Evolutionary conservation across 768 basidiomycete species (phyloP).

Genomic region (Coprinopsis sp.): DNA sequence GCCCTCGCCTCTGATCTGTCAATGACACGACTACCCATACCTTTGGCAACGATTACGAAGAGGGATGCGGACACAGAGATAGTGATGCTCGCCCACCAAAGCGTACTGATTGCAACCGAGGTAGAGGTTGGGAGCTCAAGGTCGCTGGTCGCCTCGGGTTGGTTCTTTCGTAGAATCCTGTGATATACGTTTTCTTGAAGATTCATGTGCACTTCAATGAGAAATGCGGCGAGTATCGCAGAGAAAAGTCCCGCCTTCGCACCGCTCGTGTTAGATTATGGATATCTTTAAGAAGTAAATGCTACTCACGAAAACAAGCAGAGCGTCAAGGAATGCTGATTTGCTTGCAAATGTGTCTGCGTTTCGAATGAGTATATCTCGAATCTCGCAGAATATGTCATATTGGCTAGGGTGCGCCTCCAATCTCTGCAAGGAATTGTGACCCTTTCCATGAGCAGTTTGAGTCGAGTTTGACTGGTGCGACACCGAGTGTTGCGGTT

Average conservation of each 20-base stretch:
- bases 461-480: no score
- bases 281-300: no score
- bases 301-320: no score
- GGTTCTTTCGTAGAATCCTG: conserved; percentile 22
- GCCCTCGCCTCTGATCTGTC: not conserved
- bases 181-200: conserved; percentile 27
- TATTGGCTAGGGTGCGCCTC: no score
- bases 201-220: conserved; percentile 30
- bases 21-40: conserved; percentile 2
- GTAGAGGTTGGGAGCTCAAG: not conserved
- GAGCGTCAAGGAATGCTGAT: no score
- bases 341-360: no score
- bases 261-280: not conserved
- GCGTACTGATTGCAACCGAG: not conserved
- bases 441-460: no score
- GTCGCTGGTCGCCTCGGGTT: not conserved
- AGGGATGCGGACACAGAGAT: not conserved
- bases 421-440: no score
- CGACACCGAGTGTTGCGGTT: no score
- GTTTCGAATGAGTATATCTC: no score
- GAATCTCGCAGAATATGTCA: no score
- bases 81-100: conserved; percentile 5
- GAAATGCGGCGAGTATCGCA: conserved; percentile 33
- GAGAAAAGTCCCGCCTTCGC: conserved; percentile 44
- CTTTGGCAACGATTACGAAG: conserved; percentile 5